Evolutionary conservation across 2,329 filamentous ascomycete species (phyloP).

Genomic region (Fusarium sp.): DNA sequence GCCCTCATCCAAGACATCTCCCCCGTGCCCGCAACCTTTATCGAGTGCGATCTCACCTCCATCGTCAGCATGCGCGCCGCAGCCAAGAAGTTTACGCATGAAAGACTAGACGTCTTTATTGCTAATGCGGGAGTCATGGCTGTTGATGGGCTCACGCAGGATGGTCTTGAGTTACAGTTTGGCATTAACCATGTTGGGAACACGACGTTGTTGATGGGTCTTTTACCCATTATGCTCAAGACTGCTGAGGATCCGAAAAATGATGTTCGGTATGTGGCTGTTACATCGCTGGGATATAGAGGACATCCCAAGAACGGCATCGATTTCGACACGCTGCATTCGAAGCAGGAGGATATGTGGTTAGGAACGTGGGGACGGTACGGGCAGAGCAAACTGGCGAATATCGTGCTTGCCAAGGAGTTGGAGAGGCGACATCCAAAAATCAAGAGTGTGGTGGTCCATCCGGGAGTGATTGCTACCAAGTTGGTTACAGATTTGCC

Average conservation of each 20-base stretch:
- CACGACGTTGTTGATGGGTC: conserved; percentile 52
- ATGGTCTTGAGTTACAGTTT: conserved; percentile 56
- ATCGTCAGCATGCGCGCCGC: conserved; percentile 63
- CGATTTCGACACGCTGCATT: conserved; percentile 49
- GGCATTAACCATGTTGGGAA: conserved; percentile 56
- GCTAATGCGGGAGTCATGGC: conserved; percentile 57
- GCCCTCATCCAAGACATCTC: conserved; percentile 59
- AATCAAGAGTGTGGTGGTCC: conserved; percentile 62
- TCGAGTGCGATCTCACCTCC: conserved; percentile 66
- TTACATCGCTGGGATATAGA: conserved; percentile 50
- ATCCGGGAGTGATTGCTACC: conserved; percentile 62
- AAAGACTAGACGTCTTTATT: conserved; percentile 60
- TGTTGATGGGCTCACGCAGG: conserved; percentile 47
- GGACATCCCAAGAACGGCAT: conserved; percentile 50
- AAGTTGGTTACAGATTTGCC: conserved; percentile 45
- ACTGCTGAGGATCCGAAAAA: conserved; percentile 31
- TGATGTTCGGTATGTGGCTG: conserved; percentile 44
- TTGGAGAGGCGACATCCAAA: conserved; percentile 60
- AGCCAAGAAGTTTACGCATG: conserved; percentile 57
- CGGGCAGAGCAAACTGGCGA: conserved; percentile 66
- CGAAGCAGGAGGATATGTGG: conserved; percentile 45
- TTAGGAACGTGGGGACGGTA: conserved; percentile 62
- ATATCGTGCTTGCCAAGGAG: conserved; percentile 62
- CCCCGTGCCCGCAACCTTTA: conserved; percentile 45
- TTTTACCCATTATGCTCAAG: conserved; percentile 49